Conservation (phyloP, 2,329 filamentous ascomycete species). For the Thermochaetoides dissita region DNA sequence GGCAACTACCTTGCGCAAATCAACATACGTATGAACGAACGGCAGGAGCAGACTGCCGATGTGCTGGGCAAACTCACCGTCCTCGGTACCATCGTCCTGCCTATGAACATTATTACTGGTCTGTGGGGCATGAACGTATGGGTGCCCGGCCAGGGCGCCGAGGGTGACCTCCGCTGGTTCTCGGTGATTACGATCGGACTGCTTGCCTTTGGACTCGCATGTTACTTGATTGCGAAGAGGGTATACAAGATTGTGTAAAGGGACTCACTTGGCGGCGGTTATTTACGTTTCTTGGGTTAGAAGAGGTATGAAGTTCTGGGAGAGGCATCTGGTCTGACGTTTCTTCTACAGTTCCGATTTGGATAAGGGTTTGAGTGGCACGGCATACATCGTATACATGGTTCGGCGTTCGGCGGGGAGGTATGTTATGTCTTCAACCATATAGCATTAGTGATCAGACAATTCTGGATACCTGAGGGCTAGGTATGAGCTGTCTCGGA, state of each 20-base stretch:
- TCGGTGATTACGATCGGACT: constrained; percentile 60
- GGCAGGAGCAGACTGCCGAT: constrained; percentile 88
- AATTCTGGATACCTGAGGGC: no score
- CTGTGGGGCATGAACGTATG: constrained; percentile 98
- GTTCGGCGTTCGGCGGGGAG: no score
- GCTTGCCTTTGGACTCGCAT: constrained; percentile 62
- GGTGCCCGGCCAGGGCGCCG: constrained; percentile 80
- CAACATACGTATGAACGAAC: constrained; percentile 97
- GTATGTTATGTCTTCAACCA: no score
- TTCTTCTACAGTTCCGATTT: not conserved
- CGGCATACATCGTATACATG: no score
- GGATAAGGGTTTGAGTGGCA: no score
- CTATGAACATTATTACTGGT: constrained; percentile 98
- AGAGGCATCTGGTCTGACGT: not conserved
- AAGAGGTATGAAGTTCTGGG: no score
- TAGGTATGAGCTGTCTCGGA: no score
- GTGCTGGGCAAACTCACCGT: constrained; percentile 91
- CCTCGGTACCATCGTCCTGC: constrained; percentile 87
- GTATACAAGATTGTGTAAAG: constrained; percentile 63
- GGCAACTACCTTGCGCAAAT: constrained; percentile 98
- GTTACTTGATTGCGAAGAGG: constrained; percentile 70
- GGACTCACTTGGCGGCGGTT: no score
- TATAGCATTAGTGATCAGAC: no score
- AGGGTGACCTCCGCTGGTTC: constrained; percentile 64
- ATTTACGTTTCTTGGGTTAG: not conserved